phyloP scores from a whole-genome alignment of 2,329 filamentous ascomycete species.

The Fusarium coicis region DNA sequence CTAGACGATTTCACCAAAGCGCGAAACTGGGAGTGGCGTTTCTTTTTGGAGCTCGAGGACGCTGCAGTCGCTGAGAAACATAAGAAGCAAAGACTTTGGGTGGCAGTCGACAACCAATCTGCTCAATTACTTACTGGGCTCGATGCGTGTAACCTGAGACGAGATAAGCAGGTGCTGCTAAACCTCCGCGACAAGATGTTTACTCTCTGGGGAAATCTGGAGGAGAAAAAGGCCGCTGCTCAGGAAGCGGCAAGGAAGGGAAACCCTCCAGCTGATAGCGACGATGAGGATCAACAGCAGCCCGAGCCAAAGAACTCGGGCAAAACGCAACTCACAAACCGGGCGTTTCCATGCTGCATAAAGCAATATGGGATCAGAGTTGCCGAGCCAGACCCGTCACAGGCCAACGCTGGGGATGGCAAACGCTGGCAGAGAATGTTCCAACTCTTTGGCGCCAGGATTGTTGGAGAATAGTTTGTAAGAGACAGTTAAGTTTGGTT shows the following conservation, averaged over 20 bases:
- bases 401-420: conserved; percentile 57
- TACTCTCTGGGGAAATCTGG: conserved; percentile 85
- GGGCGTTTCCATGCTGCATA: conserved; percentile 76
- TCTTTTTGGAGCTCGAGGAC: conserved; percentile 82
- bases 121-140: conserved; percentile 61
- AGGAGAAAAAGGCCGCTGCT: conserved; percentile 62
- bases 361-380: conserved; percentile 73
- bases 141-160: conserved; percentile 65
- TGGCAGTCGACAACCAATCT: conserved; percentile 71
- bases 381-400: conserved; percentile 51
- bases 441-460: conserved; percentile 72
- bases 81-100: conserved; percentile 67
- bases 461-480: conserved; percentile 47
- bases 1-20: conserved; percentile 40
- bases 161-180: conserved; percentile 59
- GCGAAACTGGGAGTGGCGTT: conserved; percentile 81
- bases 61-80: conserved; percentile 51
- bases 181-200: conserved; percentile 77
- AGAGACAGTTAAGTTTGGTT: neutral
- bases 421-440: conserved; percentile 71
- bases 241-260: conserved; percentile 42
- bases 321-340: conserved; percentile 56
- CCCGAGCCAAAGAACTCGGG: neutral
- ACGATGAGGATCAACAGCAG: conserved; percentile 43
- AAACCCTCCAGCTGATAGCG: conserved; percentile 54